Evolutionary conservation across 2,329 filamentous ascomycete species (phyloP).

Genomic region (Rutstroemia sp.): DNA sequence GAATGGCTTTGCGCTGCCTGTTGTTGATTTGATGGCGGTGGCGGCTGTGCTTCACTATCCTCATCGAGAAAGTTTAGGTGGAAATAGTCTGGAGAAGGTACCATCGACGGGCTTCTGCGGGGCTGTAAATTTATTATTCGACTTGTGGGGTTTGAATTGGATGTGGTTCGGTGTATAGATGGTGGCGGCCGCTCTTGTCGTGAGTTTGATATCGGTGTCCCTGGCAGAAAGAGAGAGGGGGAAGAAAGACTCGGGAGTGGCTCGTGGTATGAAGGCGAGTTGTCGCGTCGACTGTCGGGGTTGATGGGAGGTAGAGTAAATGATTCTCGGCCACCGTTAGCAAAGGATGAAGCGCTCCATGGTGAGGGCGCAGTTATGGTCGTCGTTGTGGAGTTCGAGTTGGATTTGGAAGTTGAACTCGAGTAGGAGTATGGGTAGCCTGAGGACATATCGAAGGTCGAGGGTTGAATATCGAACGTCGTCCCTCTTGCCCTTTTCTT

Average conservation of each 20-base stretch:
- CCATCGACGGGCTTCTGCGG: background rate
- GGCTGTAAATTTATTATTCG: background rate
- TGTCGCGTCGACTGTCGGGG: background rate
- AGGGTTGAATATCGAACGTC: background rate
- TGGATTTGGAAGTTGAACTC: background rate
- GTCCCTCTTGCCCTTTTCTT: no score
- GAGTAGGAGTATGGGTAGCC: constrained; percentile 1
- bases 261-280: background rate
- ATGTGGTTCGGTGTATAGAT: background rate
- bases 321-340: background rate
- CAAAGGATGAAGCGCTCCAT: background rate
- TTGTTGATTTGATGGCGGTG: background rate
- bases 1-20: background rate
- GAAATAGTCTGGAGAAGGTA: background rate
- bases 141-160: background rate
- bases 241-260: background rate
- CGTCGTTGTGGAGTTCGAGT: background rate
- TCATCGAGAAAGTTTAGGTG: background rate
- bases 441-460: constrained; percentile 3
- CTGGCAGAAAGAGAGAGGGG: constrained; percentile 2
- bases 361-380: background rate
- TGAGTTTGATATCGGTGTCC: background rate
- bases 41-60: background rate
- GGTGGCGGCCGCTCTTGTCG: background rate
- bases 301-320: constrained; percentile 4